Evolutionary conservation across 352 stramenopile species (phyloP).

Genomic region (Thraustochytrium striatum): DNA sequence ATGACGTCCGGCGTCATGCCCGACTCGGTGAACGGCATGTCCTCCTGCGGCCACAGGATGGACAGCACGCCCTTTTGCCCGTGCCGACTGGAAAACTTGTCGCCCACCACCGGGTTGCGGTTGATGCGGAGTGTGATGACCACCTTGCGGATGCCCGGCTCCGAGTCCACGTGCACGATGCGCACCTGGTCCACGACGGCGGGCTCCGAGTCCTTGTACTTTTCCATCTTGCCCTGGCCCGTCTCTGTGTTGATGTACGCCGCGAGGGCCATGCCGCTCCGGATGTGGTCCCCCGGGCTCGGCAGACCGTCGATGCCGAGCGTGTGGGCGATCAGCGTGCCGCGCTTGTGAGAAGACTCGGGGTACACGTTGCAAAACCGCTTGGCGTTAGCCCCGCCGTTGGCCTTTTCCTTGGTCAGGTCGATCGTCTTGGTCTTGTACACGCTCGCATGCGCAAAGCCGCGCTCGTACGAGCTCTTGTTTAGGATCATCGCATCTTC

Average conservation of each 20-base stretch:
- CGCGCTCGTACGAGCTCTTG: conserved; percentile 95
- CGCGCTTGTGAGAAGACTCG: background rate
- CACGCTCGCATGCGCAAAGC: conserved; percentile 93
- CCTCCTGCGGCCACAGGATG: conserved; percentile 96
- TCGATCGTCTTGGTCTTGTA: conserved; percentile 98
- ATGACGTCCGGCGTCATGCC: conserved; percentile 98
- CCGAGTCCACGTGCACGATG: conserved; percentile 52
- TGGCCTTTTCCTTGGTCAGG: conserved; percentile 59
- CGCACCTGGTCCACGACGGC: conserved; percentile 93
- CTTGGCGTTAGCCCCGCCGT: conserved; percentile 36
- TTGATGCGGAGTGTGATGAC: conserved; percentile 95
- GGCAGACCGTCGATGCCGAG: conserved; percentile 94
- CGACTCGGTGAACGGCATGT: conserved; percentile 98
- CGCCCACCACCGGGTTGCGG: conserved; percentile 97
- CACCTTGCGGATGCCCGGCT: conserved; percentile 66
- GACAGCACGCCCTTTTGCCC: conserved; percentile 99
- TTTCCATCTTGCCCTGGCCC: conserved; percentile 76
- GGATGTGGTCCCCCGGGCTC: conserved; percentile 85
- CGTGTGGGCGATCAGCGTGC: background rate
- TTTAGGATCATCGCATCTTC: conserved; percentile 99
- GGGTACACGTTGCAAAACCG: conserved; percentile 39
- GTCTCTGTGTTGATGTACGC: conserved; percentile 92
- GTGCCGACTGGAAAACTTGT: conserved; percentile 95
- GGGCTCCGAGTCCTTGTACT: conserved; percentile 96
- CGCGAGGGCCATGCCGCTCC: conserved; percentile 90